A percentile compares a stretch with the other conserved stretches of the same genome.
phyloP scores from a whole-genome alignment of 2,329 filamentous ascomycete genomes.

The Leptographium radiaticola region DNA sequence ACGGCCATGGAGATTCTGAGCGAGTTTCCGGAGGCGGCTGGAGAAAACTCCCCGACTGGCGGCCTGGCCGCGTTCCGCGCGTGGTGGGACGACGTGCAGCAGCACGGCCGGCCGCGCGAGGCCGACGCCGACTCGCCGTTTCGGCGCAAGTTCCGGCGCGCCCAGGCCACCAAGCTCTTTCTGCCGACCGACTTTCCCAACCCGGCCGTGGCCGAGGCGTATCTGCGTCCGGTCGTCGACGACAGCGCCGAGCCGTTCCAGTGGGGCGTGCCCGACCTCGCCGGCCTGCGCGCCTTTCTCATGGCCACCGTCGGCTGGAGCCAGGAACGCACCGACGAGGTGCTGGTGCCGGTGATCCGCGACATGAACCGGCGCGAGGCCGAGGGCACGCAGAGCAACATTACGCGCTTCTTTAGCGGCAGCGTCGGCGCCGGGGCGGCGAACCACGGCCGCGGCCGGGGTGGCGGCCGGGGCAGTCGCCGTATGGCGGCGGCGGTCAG shows the following conservation, averaged over 20 bases:
- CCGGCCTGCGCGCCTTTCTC: constrained; percentile 69
- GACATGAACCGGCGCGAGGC: constrained; percentile 84
- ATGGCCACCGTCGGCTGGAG: constrained; percentile 91
- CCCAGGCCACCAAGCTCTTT: constrained; percentile 74
- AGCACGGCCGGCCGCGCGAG: constrained; percentile 48
- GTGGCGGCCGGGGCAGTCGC: constrained; percentile 14
- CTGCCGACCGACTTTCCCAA: constrained; percentile 71
- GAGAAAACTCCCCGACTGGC: too few relatives aligned
- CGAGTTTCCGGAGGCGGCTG: constrained; percentile 61
- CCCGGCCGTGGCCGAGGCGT: constrained; percentile 65
- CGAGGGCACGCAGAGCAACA: constrained; percentile 91
- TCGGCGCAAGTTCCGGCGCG: constrained; percentile 72
- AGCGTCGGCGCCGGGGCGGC: constrained; percentile 28
- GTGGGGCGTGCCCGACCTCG: constrained; percentile 91
- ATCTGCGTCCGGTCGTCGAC: constrained; percentile 79
- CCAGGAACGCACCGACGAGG: constrained; percentile 84
- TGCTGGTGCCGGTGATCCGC: constrained; percentile 84
- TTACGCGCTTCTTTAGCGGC: constrained; percentile 83
- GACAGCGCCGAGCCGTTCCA: constrained; percentile 64
- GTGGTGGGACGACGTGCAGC: constrained; percentile 78
- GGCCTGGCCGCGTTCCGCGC: constrained; percentile 64
- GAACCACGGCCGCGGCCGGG: constrained; percentile 3
- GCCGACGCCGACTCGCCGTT: constrained; percentile 50
- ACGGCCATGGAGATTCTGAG: constrained; percentile 89
- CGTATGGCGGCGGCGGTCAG: constrained; percentile 21